Base-by-base conservation (phyloP, 441 rosid species). In the Pelargonium australe region DNA sequence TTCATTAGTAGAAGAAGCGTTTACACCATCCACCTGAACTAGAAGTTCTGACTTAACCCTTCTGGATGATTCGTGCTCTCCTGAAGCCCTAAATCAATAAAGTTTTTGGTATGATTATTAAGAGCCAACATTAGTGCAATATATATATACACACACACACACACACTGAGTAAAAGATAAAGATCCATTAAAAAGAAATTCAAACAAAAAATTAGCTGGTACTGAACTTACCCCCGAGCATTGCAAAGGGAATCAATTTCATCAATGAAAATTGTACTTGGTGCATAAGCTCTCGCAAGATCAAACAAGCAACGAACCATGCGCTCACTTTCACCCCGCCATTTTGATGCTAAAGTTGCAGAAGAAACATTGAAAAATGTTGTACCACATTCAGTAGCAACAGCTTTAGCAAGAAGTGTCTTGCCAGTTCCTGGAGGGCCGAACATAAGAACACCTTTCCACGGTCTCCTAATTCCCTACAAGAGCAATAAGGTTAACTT, bases 11-110 rank as follows among this genome's bases (percentile, higher is more conserved):
- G 86, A 82, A 68, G 88, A 83, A 77, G 87, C 87, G 83, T 83
- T 95, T 70, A 95, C 99, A 70, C 98, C 99, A 80, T 95, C 99
- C 57, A 95, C 97, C 86, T 95, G 99, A 86, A 95, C 99, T 68
- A 95, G 88, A 82, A 92, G 99, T 84, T 95, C 99, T 19, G 99
- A 95, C 81, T 95, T 95, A 68, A 95, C 99, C 85, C 99, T 88
- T 84, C 99, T 87, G 20, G 99, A 92, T 47, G 99, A 92, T 80
- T 95, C 99, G 75, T 95, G 99, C 81, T 95, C 98, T 73, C 98
- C 99, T 1, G 98, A 92, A 71, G 97, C 97, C 72, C 99, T 95
- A 82, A 6, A 19, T 16, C 31, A 67, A 75, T 66, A 41, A 58
- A 65, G 14, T 20, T 14, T 61, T 47, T 44, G 12, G 20, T 23